Conservation (phyloP, 73 alveolate species). For the Symbiodinium pilosum region DNA sequence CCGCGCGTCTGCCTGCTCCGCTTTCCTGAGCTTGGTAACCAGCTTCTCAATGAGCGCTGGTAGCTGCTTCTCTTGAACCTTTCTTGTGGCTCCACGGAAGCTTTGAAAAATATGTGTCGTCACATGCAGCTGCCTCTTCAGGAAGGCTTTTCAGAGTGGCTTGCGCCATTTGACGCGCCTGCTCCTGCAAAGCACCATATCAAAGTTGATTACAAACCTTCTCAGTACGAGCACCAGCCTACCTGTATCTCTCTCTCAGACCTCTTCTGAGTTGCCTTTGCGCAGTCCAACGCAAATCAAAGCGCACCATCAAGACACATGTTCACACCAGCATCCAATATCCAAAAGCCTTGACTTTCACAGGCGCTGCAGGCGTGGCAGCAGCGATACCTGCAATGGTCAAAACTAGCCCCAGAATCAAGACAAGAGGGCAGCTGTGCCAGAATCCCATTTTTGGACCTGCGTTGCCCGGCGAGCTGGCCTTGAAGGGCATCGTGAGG, state of each 20-base stretch:
- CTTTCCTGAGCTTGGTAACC: conserved; percentile 58
- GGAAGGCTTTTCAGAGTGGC: conserved; percentile 83
- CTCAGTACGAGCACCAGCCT: neutral
- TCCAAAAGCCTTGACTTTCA: neutral
- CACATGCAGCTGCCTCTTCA: conserved; percentile 33
- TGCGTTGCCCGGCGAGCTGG: neutral
- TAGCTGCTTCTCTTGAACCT: conserved; percentile 89
- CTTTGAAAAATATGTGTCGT: neutral
- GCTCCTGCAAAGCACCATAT: conserved; percentile 27
- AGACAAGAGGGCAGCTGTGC: too few relatives aligned
- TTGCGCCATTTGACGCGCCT: conserved; percentile 87
- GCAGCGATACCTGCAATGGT: too few relatives aligned
- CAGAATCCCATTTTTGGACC: neutral
- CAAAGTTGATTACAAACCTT: neutral
- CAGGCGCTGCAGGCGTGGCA: neutral
- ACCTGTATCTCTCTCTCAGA: conserved; percentile 2
- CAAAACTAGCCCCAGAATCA: too few relatives aligned
- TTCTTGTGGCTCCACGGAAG: too few relatives aligned
- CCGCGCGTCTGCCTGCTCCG: conserved; percentile 42
- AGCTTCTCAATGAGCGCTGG: conserved; percentile 88
- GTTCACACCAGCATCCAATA: neutral
- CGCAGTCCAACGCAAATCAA: too few relatives aligned
- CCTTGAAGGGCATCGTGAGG: neutral
- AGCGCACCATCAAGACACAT: neutral
- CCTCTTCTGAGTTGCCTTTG: neutral